Conservation (phyloP, 495 filamentous ascomycete species). For the Penicillium atrosanguineum region DNA sequence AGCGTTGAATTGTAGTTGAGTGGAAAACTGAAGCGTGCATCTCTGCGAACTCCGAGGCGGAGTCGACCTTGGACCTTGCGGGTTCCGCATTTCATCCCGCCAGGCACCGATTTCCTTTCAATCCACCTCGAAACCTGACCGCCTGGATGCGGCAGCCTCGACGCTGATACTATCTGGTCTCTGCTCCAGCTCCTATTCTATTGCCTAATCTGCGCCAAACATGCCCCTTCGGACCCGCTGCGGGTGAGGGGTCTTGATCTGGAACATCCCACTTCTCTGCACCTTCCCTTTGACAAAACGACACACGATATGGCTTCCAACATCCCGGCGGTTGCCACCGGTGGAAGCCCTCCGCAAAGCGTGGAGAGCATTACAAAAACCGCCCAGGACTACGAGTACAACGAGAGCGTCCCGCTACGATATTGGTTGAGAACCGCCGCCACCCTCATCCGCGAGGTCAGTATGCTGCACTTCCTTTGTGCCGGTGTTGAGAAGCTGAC, state of each 20-base stretch:
- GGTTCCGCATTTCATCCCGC: slow-evolving; percentile 8
- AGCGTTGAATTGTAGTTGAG: not conserved
- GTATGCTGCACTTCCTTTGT: slow-evolving; percentile 9
- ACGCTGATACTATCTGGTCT: slow-evolving; percentile 13
- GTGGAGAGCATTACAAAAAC: slow-evolving; percentile 67
- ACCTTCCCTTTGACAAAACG: not conserved
- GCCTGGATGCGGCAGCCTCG: slow-evolving; percentile 26
- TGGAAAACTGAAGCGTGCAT: not conserved
- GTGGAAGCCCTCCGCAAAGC: slow-evolving; percentile 54
- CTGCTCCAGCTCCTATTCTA: slow-evolving; percentile 15
- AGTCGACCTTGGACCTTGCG: slow-evolving; percentile 5
- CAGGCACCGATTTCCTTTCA: slow-evolving; percentile 3
- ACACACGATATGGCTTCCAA: slow-evolving; percentile 28
- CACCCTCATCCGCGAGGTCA: slow-evolving; percentile 74
- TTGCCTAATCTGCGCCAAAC: slow-evolving; percentile 4
- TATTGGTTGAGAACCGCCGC: slow-evolving; percentile 82
- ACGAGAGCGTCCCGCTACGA: slow-evolving; percentile 65
- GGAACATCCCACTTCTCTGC: not conserved
- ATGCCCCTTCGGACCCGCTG: slow-evolving; percentile 17
- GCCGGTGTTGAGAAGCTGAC: not conserved
- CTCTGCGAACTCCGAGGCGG: not conserved
- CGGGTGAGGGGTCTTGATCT: slow-evolving; percentile 16
- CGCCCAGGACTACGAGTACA: slow-evolving; percentile 78
- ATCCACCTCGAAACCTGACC: slow-evolving; percentile 1
- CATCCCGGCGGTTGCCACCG: slow-evolving; percentile 16